Percentiles rank a stretch among this genome's conserved stretches.
Evolutionary conservation across 257 asterid species (phyloP).

Genomic region (Coffea eugenioides): DNA sequence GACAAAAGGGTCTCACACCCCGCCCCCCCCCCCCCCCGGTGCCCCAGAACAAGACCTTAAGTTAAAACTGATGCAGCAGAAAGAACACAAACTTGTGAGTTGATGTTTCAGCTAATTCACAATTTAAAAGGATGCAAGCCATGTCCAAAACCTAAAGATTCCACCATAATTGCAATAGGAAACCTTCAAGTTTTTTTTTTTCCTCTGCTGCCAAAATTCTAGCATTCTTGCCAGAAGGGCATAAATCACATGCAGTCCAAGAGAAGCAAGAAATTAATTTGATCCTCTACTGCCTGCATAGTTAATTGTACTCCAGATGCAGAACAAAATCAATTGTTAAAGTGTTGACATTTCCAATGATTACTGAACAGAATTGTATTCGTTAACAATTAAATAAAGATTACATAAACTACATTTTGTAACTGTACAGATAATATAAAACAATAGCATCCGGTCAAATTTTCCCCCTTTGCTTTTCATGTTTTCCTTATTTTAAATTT

Average conservation of each 20-base stretch:
- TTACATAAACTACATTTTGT: neutral
- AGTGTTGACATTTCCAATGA: neutral
- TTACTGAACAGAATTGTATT: neutral
- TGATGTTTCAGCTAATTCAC: neutral
- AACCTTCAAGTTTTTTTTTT: neutral
- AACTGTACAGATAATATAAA: slow-evolving; percentile 19
- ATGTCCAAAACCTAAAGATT: neutral
- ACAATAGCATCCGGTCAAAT: neutral
- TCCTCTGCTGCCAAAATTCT: neutral
- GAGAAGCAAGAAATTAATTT: neutral
- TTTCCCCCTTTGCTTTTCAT: neutral
- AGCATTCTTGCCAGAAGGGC: neutral
- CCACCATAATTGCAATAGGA: neutral
- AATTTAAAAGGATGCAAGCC: neutral
- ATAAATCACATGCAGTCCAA: neutral
- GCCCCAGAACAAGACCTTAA: neutral
- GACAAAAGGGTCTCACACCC: neutral
- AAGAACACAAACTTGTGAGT: neutral
- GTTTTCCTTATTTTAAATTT: slow-evolving; percentile 5
- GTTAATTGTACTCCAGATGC: neutral
- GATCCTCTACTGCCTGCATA: neutral
- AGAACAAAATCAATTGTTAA: neutral
- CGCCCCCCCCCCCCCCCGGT: neutral
- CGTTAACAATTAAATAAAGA: neutral
- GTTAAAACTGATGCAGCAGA: neutral